These are phyloP conservation scores for Penicillium ochrochloron DNA, from an alignment of 495 filamentous ascomycete genomes.

Conservation along the genomic window DNA sequence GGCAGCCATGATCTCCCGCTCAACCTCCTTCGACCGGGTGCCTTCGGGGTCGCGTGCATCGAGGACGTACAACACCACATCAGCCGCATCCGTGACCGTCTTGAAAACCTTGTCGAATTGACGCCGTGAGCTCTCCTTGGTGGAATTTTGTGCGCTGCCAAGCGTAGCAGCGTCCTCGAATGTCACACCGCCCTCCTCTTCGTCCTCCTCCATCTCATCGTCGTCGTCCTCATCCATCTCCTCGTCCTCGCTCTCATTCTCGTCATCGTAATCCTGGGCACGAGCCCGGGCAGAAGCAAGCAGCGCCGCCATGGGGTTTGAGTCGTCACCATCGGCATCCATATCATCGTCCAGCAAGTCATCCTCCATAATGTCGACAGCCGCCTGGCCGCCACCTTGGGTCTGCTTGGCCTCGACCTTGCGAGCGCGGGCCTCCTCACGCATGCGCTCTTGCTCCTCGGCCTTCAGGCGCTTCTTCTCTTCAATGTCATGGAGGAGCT, in stretches of 20 bases:
- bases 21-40: slow-evolving; percentile 87
- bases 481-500: slow-evolving; percentile 91
- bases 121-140: slow-evolving; percentile 76
- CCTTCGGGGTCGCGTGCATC: slow-evolving; percentile 93
- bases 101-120: slow-evolving; percentile 97
- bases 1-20: slow-evolving; percentile 85
- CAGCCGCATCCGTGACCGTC: slow-evolving; percentile 84
- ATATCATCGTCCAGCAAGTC: slow-evolving; percentile 57
- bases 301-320: slow-evolving; percentile 91
- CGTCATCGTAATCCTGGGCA: slow-evolving; percentile 75
- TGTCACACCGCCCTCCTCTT: slow-evolving; percentile 42
- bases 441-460: slow-evolving; percentile 72
- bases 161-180: slow-evolving; percentile 37
- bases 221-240: slow-evolving; percentile 59
- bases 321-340: slow-evolving; percentile 61
- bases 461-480: slow-evolving; percentile 77
- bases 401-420: slow-evolving; percentile 50
- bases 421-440: slow-evolving; percentile 72
- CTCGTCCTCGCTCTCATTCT: slow-evolving; percentile 59
- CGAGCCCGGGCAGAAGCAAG: slow-evolving; percentile 88
- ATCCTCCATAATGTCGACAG: slow-evolving; percentile 53
- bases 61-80: slow-evolving; percentile 92
- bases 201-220: slow-evolving; percentile 61
- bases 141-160: slow-evolving; percentile 34
- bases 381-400: slow-evolving; percentile 39